phyloP scores from a whole-genome alignment of 768 basidiomycete genomes.

The Mycena alexandri region DNA sequence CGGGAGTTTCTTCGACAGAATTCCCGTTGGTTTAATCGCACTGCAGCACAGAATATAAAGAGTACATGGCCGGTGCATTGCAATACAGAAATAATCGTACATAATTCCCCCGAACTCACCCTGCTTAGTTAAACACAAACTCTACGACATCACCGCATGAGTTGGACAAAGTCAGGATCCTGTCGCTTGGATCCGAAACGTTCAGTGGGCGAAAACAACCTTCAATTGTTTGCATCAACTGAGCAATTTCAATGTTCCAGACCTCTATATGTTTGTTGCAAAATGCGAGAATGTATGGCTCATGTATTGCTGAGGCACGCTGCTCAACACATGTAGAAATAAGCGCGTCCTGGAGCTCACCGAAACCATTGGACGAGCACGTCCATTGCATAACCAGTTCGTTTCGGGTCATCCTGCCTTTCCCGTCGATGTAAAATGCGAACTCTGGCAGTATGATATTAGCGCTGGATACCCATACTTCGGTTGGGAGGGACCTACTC shows the following conservation, averaged over 20 bases:
- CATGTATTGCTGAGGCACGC: slow-evolving; percentile 68
- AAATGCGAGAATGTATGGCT: slow-evolving; percentile 85
- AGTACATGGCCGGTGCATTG: too few species aligned
- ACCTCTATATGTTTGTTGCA: slow-evolving; percentile 83
- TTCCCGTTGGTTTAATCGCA: too few species aligned
- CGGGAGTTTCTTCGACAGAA: too few species aligned
- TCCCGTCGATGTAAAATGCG: slow-evolving; percentile 85
- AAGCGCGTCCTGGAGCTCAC: slow-evolving; percentile 52
- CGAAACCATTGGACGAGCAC: slow-evolving; percentile 75
- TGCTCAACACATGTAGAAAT: neutral
- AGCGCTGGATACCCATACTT: neutral
- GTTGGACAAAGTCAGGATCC: slow-evolving; percentile 2
- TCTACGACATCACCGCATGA: slow-evolving; percentile 12
- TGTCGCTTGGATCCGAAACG: slow-evolving; percentile 6
- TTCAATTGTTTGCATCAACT: slow-evolving; percentile 78
- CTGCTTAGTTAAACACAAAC: slow-evolving; percentile 10
- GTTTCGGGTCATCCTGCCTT: slow-evolving; percentile 75
- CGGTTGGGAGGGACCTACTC: slow-evolving; percentile 55
- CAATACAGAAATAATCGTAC: too few species aligned
- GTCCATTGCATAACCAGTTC: slow-evolving; percentile 85
- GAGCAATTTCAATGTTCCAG: slow-evolving; percentile 76
- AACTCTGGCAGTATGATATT: slow-evolving; percentile 62
- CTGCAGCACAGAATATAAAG: too few species aligned
- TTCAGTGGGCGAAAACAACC: slow-evolving; percentile 49
- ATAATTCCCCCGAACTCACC: neutral